phyloP scores from a whole-genome alignment of 176 grass and related monocot species.

The Guadua angustifolia region DNA sequence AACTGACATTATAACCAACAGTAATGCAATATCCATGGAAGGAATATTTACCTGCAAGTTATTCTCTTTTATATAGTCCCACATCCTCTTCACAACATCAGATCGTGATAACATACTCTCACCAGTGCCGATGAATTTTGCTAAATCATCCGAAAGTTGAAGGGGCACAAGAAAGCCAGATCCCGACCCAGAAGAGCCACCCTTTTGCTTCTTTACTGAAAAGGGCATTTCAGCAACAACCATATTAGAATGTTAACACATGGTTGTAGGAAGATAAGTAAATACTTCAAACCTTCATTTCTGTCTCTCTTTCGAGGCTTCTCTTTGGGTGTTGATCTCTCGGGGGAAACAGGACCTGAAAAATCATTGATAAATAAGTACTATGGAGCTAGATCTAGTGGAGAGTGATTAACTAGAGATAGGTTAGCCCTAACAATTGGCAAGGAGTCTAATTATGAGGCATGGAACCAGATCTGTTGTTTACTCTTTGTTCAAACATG shows the following conservation, averaged over 20 bases:
- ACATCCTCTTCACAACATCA: constrained; percentile 89
- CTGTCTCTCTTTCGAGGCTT: constrained; percentile 89
- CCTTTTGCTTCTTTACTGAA: constrained; percentile 71
- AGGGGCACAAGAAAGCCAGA: constrained; percentile 78
- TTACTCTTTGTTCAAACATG: constrained; percentile 34
- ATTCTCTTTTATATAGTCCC: constrained; percentile 93
- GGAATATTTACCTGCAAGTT: constrained; percentile 77
- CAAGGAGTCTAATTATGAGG: constrained; percentile 30
- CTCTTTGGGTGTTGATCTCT: constrained; percentile 71
- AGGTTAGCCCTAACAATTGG: constrained; percentile 10
- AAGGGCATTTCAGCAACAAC: constrained; percentile 42
- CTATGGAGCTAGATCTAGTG: not conserved
- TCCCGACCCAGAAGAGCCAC: constrained; percentile 58
- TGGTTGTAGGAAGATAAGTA: constrained; percentile 19
- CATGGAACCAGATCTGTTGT: constrained; percentile 22
- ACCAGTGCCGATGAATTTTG: constrained; percentile 88
- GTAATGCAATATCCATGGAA: constrained; percentile 25
- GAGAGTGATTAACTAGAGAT: not conserved
- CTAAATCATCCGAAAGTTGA: constrained; percentile 86
- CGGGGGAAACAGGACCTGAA: constrained; percentile 54
- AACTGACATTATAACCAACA: constrained; percentile 19
- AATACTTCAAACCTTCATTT: constrained; percentile 70
- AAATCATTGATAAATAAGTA: constrained; percentile 45
- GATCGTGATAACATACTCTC: constrained; percentile 82
- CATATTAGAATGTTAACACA: constrained; percentile 35